phyloP scores from a whole-genome alignment of 2,329 filamentous ascomycete genomes.

The Fusarium setosum region DNA sequence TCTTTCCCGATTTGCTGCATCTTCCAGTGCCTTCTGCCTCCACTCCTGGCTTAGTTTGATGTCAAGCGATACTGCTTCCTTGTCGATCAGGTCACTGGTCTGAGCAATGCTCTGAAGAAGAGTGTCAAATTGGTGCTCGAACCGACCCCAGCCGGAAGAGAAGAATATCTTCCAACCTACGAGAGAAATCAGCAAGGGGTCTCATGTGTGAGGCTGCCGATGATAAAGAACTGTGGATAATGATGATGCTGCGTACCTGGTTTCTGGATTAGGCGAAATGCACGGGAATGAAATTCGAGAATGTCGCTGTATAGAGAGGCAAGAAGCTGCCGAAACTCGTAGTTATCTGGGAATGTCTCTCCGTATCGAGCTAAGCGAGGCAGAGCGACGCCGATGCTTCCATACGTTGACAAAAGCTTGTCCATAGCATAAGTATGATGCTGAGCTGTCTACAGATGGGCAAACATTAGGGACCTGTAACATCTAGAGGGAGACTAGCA shows the following conservation, averaged over 20 bases:
- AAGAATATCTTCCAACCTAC: conserved; percentile 11
- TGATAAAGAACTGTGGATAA: too few relatives aligned
- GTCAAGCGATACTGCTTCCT: conserved; percentile 1
- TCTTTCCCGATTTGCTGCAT: background rate
- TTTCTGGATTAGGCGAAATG: background rate
- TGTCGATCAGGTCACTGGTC: conserved; percentile 6
- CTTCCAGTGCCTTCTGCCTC: background rate
- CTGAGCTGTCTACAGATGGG: background rate
- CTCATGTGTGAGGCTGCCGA: background rate
- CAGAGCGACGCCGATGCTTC: background rate
- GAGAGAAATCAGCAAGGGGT: background rate
- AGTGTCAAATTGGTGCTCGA: background rate
- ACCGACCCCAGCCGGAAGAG: conserved; percentile 1
- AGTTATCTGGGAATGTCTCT: background rate
- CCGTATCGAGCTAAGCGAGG: background rate
- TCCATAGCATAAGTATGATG: background rate
- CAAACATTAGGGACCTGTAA: background rate
- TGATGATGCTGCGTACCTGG: background rate
- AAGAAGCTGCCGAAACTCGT: background rate
- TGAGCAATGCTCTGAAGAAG: conserved; percentile 1
- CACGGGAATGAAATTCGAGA: background rate
- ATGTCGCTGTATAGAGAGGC: background rate
- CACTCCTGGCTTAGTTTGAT: background rate
- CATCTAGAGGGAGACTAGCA: too few relatives aligned
- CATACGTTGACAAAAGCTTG: conserved; percentile 3